These are phyloP conservation scores for Aspergillus ostianus DNA, from an alignment of 495 filamentous ascomycete genomes.

Conservation along the genomic window DNA sequence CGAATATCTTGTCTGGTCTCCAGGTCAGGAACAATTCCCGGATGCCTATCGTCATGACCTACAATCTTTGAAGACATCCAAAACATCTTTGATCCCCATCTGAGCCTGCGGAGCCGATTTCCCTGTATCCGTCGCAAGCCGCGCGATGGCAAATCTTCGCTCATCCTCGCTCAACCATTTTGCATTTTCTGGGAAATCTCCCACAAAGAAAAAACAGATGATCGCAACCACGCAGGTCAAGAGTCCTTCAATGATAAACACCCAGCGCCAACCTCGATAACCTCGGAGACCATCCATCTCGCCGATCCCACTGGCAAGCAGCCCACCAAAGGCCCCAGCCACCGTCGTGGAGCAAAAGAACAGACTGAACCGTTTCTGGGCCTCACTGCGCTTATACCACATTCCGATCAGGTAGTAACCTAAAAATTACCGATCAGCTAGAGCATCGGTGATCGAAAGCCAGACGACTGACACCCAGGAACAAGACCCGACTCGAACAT, in stretches of 20 bases:
- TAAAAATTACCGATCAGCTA: slow-evolving; percentile 11
- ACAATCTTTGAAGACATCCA: slow-evolving; percentile 73
- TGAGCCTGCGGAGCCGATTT: slow-evolving; percentile 61
- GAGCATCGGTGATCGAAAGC: slow-evolving; percentile 4
- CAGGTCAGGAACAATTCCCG: slow-evolving; percentile 14
- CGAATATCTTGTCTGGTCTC: slow-evolving; percentile 56
- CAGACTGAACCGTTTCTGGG: slow-evolving; percentile 86
- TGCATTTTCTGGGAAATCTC: slow-evolving; percentile 66
- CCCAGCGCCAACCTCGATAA: slow-evolving; percentile 87
- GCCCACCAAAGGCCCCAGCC: slow-evolving; percentile 83
- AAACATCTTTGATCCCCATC: slow-evolving; percentile 64
- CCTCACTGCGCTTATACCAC: slow-evolving; percentile 88
- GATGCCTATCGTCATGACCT: slow-evolving; percentile 23
- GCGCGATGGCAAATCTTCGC: slow-evolving; percentile 65
- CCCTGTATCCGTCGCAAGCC: slow-evolving; percentile 77
- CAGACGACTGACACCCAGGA: slow-evolving; percentile 52
- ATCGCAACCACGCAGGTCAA: slow-evolving; percentile 72
- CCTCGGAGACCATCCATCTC: slow-evolving; percentile 65
- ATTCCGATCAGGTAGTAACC: slow-evolving; percentile 79
- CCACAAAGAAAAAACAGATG: slow-evolving; percentile 74
- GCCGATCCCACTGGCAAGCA: slow-evolving; percentile 79
- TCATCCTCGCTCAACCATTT: slow-evolving; percentile 74
- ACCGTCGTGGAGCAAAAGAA: slow-evolving; percentile 84
- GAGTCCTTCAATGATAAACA: slow-evolving; percentile 67
- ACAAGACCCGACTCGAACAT: slow-evolving; percentile 90